Conservation (phyloP, 2,329 filamentous ascomycete genomes). For the Volutella citrinella region DNA sequence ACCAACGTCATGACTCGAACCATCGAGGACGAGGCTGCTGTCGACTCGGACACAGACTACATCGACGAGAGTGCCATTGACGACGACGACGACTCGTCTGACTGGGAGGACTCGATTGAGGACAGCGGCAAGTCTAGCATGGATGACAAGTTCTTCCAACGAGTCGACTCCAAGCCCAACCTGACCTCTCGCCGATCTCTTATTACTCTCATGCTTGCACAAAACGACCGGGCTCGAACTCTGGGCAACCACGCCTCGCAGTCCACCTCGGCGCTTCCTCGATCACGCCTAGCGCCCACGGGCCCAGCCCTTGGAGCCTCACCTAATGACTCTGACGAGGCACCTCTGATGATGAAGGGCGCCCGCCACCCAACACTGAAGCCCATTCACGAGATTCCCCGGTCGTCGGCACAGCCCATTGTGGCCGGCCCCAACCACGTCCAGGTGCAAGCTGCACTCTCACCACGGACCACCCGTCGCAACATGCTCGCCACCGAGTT, state of each 20-base stretch:
- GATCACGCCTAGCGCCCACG: conserved; percentile 51
- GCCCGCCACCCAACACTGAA: conserved; percentile 47
- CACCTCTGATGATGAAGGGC: conserved; percentile 63
- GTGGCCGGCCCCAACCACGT: conserved; percentile 65
- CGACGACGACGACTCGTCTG: conserved; percentile 62
- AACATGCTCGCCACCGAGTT: conserved; percentile 96
- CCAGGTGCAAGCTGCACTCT: conserved; percentile 71
- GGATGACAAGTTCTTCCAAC: conserved; percentile 81
- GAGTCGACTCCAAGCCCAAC: conserved; percentile 84
- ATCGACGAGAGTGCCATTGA: conserved; percentile 82
- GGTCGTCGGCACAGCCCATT: conserved; percentile 73
- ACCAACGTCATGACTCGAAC: conserved; percentile 69
- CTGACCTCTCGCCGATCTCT: conserved; percentile 83
- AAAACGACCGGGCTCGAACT: conserved; percentile 68
- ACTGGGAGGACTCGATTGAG: conserved; percentile 67
- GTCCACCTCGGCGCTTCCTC: conserved; percentile 66
- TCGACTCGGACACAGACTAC: conserved; percentile 62
- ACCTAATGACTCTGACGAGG: conserved; percentile 59
- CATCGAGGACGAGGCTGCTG: conserved; percentile 53
- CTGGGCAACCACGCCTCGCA: conserved; percentile 68
- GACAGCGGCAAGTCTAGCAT: conserved; percentile 82
- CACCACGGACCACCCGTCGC: conserved; percentile 84
- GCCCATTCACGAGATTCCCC: conserved; percentile 60
- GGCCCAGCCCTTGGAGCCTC: conserved; percentile 45
- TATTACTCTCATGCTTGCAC: conserved; percentile 81